Percentiles rank a stretch among this genome's conserved stretches.
Evolutionary conservation across 192 early-diverging fungal genomes (phyloP).

Genomic region (Lobosporangium transversale): DNA sequence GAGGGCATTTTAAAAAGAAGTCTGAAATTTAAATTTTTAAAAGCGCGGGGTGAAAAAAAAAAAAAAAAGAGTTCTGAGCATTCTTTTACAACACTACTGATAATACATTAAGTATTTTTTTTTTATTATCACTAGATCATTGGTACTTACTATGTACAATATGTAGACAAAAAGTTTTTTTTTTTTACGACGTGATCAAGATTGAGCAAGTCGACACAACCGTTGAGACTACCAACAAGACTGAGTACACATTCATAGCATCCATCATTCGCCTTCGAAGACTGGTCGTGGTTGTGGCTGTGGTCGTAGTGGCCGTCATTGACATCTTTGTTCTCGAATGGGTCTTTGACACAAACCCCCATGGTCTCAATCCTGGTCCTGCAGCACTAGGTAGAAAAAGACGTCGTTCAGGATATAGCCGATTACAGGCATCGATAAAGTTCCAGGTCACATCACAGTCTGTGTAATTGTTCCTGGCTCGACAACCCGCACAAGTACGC

Average conservation of each 20-base stretch:
- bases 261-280: neutral
- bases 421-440: constrained; percentile 33
- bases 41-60: too few relatives aligned
- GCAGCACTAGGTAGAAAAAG: constrained; percentile 11
- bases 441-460: constrained; percentile 28
- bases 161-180: too few relatives aligned
- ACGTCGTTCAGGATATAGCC: constrained; percentile 17
- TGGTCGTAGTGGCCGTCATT: neutral
- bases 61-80: too few relatives aligned
- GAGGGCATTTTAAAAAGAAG: too few relatives aligned
- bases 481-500: constrained; percentile 35
- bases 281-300: neutral
- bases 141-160: too few relatives aligned
- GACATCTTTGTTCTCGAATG: neutral
- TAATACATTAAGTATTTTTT: too few relatives aligned
- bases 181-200: too few relatives aligned
- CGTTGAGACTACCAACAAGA: constrained; percentile 11
- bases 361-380: neutral
- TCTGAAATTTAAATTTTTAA: too few relatives aligned
- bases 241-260: constrained; percentile 20
- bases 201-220: neutral
- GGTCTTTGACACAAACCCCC: neutral
- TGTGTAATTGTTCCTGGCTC: constrained; percentile 22
- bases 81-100: too few relatives aligned
- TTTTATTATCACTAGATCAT: too few relatives aligned